Evolutionary conservation across 345 rosid genomes (phyloP).

Genomic region (Hibiscus tridactylites): DNA sequence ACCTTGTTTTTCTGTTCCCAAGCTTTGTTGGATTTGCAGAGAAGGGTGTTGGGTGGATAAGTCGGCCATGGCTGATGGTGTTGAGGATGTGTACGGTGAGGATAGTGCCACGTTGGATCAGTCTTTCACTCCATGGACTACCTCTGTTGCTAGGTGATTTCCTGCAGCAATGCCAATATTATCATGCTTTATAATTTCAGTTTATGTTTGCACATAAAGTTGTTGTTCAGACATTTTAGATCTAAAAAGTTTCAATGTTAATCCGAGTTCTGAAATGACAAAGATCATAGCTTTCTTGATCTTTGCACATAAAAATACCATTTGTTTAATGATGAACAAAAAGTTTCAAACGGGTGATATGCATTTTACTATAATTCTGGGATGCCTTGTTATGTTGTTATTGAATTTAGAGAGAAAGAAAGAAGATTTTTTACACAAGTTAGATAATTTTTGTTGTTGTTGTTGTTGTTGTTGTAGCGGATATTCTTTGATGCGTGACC

Average conservation of each 20-base stretch:
- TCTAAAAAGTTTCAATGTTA: not conserved
- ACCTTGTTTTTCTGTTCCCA: not conserved
- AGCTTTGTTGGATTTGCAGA: conserved; percentile 23
- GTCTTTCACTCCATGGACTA: conserved; percentile 84
- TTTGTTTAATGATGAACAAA: too few relatives aligned
- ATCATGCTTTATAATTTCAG: not conserved
- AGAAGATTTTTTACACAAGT: not conserved
- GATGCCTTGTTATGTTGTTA: too few relatives aligned
- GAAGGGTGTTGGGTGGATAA: conserved; percentile 22
- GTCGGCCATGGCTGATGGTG: conserved; percentile 41
- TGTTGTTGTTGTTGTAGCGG: conserved; percentile 43
- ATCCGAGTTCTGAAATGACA: not conserved
- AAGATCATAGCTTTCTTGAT: not conserved
- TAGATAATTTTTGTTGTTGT: not conserved
- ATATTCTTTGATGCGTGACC: conserved; percentile 72
- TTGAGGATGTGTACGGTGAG: conserved; percentile 67
- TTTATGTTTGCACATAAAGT: too few relatives aligned
- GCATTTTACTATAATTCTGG: not conserved
- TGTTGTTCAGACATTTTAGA: too few relatives aligned
- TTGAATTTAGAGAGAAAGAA: too few relatives aligned
- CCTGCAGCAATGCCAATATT: conserved; percentile 3
- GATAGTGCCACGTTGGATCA: conserved; percentile 82
- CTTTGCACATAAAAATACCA: not conserved
- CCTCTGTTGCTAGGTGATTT: conserved; percentile 76
- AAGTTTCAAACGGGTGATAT: not conserved